Base-by-base conservation (phyloP, 495 filamentous ascomycete species). In the Choiromyces venosus region DNA sequence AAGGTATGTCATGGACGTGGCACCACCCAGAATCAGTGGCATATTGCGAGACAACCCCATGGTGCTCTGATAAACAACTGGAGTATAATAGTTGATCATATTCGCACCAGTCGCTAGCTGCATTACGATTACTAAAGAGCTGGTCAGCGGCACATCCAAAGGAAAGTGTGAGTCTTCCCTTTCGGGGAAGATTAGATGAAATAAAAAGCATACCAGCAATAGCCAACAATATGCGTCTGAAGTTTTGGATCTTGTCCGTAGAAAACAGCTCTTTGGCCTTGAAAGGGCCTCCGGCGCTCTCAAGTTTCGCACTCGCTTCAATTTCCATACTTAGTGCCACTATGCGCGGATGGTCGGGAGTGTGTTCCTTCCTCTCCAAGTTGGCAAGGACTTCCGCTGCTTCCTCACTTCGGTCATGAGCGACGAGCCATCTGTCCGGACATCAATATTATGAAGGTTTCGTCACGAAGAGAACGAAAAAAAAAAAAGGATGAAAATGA, bases 31-130 rank as follows among this genome's bases (percentile, higher is more conserved):
- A 65, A 88, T 83, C 72, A 88, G 79, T 1, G 87, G 83, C 7
- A 86, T 75, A 64, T 86, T 84, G 8, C 85, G 84, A 37, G 83
- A 83, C 65, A 89, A 83, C 21, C 86, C 84, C 78, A 91, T 84
- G 29, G 83, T 85, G 9, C 83, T 81, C 44, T 85, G 82, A 67
- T 87, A 88, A 33, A 91, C 83, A 25, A 83, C 82, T 35, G 87
- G 86, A 19, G 85, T 82, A 80, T 86, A 88, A 69, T 87, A 87
- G 66, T 85, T 87, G 61, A 89, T 83, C 75, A 88, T 81, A 69
- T 87, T 88, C 69, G 85, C 83, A 16, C 87, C 87, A 73, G 71
- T 73, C 66, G 69, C 69, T 61, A 73, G 46, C 25, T 37, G 4
- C 77, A 76, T 18, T 83, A 37, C 42, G 73, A 71, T 61, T 74